These are phyloP conservation scores for Fraxinus pennsylvanica DNA, from an alignment of 257 asterid species.

Conservation along the genomic window DNA sequence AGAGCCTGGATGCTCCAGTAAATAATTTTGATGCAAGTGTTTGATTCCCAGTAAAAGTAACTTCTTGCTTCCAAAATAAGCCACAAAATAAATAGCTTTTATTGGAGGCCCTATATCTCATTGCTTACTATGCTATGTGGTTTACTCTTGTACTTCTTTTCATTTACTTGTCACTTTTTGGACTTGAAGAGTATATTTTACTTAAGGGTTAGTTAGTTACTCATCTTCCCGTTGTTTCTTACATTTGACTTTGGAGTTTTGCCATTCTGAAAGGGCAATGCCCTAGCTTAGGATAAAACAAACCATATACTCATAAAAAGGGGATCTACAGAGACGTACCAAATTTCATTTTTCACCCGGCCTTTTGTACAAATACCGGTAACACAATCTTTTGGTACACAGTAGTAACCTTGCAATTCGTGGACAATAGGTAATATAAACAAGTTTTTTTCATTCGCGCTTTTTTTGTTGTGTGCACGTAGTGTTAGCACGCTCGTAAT, in stretches of 20 bases:
- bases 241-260: not conserved
- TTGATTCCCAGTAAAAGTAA: not conserved
- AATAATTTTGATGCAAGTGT: not conserved
- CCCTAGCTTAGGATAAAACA: not conserved
- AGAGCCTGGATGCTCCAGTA: not conserved
- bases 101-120: not conserved
- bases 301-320: not conserved
- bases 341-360: not conserved
- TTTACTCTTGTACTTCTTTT: no score
- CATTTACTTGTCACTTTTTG: not conserved
- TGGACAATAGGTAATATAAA: not conserved
- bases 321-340: not conserved
- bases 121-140: not conserved
- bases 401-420: not conserved
- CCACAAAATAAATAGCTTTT: not conserved
- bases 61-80: not conserved
- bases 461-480: not conserved
- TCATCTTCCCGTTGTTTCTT: not conserved
- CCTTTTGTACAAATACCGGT: not conserved
- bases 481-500: not conserved
- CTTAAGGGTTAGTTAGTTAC: not conserved
- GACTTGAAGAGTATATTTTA: not conserved
- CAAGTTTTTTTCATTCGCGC: not conserved
- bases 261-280: not conserved
- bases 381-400: no score